Percentiles rank a stretch among this genome's conserved stretches.
Evolutionary conservation across 768 basidiomycete genomes (phyloP).

Genomic region (Cyclocybe aegerita): DNA sequence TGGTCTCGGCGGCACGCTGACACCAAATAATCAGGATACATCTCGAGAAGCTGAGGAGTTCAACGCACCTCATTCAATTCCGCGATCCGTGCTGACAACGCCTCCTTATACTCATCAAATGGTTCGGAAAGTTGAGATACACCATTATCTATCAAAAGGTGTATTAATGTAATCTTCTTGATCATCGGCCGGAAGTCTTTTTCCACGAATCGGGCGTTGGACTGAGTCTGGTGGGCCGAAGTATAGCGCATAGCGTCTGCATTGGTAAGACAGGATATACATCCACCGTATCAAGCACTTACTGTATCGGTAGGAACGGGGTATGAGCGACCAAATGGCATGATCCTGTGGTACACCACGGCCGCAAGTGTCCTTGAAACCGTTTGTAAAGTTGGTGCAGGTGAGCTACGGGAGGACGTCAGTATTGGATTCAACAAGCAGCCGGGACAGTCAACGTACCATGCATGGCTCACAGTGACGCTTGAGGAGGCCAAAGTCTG

Average conservation of each 20-base stretch:
- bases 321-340: constrained; percentile 15
- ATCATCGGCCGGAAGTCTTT: constrained; percentile 17
- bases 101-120: constrained; percentile 13
- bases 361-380: constrained; percentile 5
- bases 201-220: constrained; percentile 14
- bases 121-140: constrained; percentile 14
- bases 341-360: constrained; percentile 3
- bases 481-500: constrained; percentile 19
- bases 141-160: constrained; percentile 9
- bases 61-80: constrained; percentile 9
- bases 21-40: neutral
- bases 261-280: neutral
- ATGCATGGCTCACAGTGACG: constrained; percentile 21
- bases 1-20: constrained; percentile 13
- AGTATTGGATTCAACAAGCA: neutral
- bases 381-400: neutral
- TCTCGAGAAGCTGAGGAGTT: neutral
- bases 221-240: constrained; percentile 8
- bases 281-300: neutral
- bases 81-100: neutral
- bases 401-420: neutral
- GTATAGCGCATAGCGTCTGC: constrained; percentile 19
- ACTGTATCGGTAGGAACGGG: constrained; percentile 20
- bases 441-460: constrained; percentile 6
- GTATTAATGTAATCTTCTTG: constrained; percentile 18